Conservation (phyloP, 2,329 filamentous ascomycete species). For the Cryoendolithus antarcticus region DNA sequence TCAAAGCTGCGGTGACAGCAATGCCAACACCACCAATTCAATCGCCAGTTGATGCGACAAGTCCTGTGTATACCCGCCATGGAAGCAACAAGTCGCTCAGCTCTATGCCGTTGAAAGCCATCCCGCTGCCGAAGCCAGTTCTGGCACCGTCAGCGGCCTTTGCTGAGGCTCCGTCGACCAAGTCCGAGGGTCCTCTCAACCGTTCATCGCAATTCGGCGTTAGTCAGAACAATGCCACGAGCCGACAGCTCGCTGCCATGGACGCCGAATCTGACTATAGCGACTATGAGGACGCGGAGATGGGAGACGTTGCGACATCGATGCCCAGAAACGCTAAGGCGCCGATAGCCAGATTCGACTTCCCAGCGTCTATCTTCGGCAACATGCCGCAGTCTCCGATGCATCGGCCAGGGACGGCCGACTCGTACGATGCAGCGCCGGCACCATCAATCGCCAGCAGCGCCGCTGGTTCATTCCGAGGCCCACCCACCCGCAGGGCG, state of each 20-base stretch:
- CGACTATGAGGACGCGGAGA: constrained; percentile 17
- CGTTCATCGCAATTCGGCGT: constrained; percentile 23
- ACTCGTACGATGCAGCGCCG: constrained; percentile 20
- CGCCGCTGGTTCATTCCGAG: constrained; percentile 14
- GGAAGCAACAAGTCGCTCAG: constrained; percentile 15
- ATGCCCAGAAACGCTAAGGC: constrained; percentile 10
- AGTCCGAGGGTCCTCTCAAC: constrained; percentile 19
- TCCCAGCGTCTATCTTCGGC: neutral
- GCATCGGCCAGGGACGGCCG: constrained; percentile 19
- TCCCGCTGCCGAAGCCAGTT: constrained; percentile 20
- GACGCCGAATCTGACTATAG: constrained; percentile 18
- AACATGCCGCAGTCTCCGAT: constrained; percentile 18
- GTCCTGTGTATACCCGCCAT: constrained; percentile 12
- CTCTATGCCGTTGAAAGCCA: constrained; percentile 19
- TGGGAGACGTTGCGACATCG: constrained; percentile 16
- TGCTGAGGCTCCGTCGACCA: constrained; percentile 4
- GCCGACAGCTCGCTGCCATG: constrained; percentile 12
- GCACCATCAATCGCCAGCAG: constrained; percentile 22
- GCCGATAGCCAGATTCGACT: neutral
- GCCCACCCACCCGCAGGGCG: constrained; percentile 5
- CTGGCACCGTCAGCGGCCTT: constrained; percentile 14
- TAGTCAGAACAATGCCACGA: constrained; percentile 12
- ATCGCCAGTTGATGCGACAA: constrained; percentile 11
- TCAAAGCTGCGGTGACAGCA: neutral
- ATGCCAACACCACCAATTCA: constrained; percentile 16